Base-by-base conservation (phyloP, 805 yeast species). In the Candida maltosa region DNA sequence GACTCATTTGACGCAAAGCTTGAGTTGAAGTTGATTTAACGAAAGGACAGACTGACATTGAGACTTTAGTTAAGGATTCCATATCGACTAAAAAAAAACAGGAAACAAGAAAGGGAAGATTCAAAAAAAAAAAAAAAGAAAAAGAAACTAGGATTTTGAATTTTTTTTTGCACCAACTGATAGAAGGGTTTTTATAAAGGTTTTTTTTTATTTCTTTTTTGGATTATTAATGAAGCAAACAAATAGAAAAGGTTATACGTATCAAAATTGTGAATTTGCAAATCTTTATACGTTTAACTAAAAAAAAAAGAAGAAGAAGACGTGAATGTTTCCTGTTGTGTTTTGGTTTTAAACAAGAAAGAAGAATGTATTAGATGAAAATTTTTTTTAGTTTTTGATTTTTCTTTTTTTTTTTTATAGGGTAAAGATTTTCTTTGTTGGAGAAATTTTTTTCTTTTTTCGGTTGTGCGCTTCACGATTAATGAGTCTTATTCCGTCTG, bases 31-130 rank as follows among this genome's bases (percentile, higher is more conserved):
- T 69, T 16, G 78, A 59, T 53, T 76, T 76, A 51, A 89, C 78
- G 59, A 86, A 89, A 16, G 97, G 97, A 58, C 97, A 89, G 34
- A 84, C 76, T 46, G 69, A 73, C 65, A 82, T 72, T 16, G 96
- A 84, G 42, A 81, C 82, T 51, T 82, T 80, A 27, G 89, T 78
- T 34, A 87, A 59, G 17, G 86, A 60, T 56, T 88, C 97, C 97
- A 88, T 88, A 26, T 37, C 19, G 17, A 18, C 4, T 9, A 17
- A 23, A 26, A 26, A 6, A 15, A 6, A 5, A 14, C 5, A 12
- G 8, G n/a, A 17, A 18, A 16, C 18, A 17, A 22, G 21, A 15
- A n/a, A 15, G 12, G 12, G 14, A 24, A 24, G 19, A 27, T 17
- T 16, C 16, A 16, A 18, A 15, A 11, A 28, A 11, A n/a, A 17